Base-by-base conservation (phyloP, 2,329 filamentous ascomycete species). In the Sporothrix humicola region DNA sequence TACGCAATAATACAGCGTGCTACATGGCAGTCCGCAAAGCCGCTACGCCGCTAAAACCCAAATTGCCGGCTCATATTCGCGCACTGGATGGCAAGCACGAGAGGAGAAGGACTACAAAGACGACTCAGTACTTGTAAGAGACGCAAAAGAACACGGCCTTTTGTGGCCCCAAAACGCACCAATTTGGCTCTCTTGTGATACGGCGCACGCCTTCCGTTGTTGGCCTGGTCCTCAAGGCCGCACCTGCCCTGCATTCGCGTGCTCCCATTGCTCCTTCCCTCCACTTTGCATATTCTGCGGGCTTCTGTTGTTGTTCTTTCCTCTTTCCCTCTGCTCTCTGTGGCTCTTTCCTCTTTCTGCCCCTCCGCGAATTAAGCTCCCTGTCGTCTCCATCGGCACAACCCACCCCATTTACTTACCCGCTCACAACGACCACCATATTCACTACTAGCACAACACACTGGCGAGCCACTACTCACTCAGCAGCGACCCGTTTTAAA, bases 401-500 rank as follows among this genome's bases (percentile, higher is more conserved):
- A 61, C 46, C 63, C 63, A 72, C 63, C 52, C 59, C 44, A 70
- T 52, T 52, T 6, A 56, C 69, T 59, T 69, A 58, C 71, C 56
- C 54, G 72, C 65, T 61, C 50, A 63, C 48, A 23, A 66, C 69
- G 20, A 48, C 10, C 31, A 50, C 48, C 31, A 50, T 42, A 56
- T 46, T 70, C 66, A 70, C 72, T 52, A 48, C 31, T 37, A 37
- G 31, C 7, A 37, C 71, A 3, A 69, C 48, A 8, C 48, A 54
- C 66, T 54, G 66, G 15, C 12, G 65, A n/a, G 65, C 54, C 46
- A 31, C 69, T 72, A 68, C 69, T 66, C 72, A 69, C 63, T 75
- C 61, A 76, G 61, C 72, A 72, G 69, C 68, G 75, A 73, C 74
- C 75, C 74, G 61, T 52, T 69, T 48, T 52, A 72, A 76, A 76